phyloP scores from a whole-genome alignment of 2,329 filamentous ascomycete species.

The Colletotrichum chlorophyti region DNA sequence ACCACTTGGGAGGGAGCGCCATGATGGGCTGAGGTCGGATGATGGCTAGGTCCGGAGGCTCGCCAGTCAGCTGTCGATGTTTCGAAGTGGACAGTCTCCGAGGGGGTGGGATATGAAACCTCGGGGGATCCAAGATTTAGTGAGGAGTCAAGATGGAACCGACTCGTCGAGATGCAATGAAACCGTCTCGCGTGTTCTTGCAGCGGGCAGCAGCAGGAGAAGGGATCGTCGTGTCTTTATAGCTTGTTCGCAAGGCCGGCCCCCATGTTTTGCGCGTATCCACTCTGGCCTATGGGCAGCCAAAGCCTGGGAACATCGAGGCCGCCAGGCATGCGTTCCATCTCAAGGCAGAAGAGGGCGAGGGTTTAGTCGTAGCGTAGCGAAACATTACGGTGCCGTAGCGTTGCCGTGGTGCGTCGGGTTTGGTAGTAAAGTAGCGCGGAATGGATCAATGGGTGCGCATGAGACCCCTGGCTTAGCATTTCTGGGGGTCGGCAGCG shows the following conservation, averaged over 20 bases:
- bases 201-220: constrained; percentile 4
- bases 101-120: no score
- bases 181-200: not conserved
- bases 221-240: constrained; percentile 28
- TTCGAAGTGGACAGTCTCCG: not conserved
- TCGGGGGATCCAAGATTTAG: not conserved
- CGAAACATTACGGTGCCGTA: not conserved
- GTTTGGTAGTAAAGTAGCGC: constrained; percentile 6
- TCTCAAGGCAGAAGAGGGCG: not conserved
- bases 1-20: constrained; percentile 52
- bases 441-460: constrained; percentile 10
- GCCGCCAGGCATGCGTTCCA: not conserved
- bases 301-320: constrained; percentile 5
- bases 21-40: constrained; percentile 35
- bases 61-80: not conserved
- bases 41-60: not conserved
- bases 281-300: constrained; percentile 11
- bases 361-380: constrained; percentile 8
- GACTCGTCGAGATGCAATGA: constrained; percentile 20
- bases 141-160: constrained; percentile 3
- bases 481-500: not conserved
- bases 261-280: constrained; percentile 18
- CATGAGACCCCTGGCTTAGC: constrained; percentile 5
- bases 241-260: constrained; percentile 10
- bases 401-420: not conserved